These are phyloP conservation scores for Aurifilum marmelostoma DNA, from an alignment of 2,329 filamentous ascomycete species.

Conservation along the genomic window DNA sequence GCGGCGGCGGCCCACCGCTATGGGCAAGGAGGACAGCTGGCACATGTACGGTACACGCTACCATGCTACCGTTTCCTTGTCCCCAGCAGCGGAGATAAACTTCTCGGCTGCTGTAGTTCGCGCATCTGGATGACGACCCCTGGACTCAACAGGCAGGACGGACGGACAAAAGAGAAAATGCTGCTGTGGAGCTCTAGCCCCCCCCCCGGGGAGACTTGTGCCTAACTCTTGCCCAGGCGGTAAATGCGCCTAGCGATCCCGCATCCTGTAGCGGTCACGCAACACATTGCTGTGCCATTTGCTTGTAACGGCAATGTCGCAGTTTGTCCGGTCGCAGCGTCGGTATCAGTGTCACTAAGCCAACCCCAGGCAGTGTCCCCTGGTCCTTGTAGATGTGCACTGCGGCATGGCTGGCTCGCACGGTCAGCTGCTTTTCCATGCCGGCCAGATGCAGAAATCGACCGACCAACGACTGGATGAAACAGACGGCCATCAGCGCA, in stretches of 20 bases:
- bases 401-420: conserved; percentile 1
- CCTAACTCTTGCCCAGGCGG: conserved; percentile 24
- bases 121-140: conserved; percentile 27
- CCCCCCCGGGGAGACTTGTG: conserved; percentile 9
- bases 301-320: conserved; percentile 3
- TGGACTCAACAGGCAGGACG: conserved; percentile 26
- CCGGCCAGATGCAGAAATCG: not conserved
- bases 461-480: not conserved
- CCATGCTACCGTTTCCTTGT: conserved; percentile 9
- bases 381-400: not conserved
- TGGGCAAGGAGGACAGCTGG: conserved; percentile 19
- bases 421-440: not conserved
- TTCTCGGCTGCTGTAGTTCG: conserved; percentile 24
- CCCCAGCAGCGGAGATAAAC: conserved; percentile 22
- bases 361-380: not conserved
- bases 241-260: conserved; percentile 27
- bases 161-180: conserved; percentile 4
- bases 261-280: conserved; percentile 5
- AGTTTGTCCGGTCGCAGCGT: conserved; percentile 1
- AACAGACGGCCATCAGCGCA: not conserved
- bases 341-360: not conserved
- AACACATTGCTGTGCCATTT: not conserved
- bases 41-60: conserved; percentile 17
- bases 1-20: conserved; percentile 1
- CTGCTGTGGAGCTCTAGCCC: conserved; percentile 17